Evolutionary conservation across 192 early-diverging fungal genomes (phyloP).

Genomic region (Linnemannia schmuckeri): DNA sequence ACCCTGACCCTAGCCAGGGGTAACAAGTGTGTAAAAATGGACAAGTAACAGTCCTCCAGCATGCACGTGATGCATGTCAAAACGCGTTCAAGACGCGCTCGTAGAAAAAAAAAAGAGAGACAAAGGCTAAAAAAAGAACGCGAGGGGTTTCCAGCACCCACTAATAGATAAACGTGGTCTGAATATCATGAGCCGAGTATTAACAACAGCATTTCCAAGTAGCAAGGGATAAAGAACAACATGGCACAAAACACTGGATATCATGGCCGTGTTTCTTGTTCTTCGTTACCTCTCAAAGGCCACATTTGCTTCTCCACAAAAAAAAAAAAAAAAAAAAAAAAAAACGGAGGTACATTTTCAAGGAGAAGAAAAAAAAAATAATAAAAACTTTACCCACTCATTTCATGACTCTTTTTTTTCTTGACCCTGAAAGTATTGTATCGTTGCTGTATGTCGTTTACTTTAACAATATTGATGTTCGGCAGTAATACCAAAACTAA

Average conservation of each 20-base stretch:
- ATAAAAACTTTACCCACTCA: too few species aligned
- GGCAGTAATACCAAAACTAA: neutral
- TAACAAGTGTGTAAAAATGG: too few species aligned
- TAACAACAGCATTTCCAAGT: neutral
- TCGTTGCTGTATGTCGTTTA: neutral
- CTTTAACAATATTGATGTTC: neutral
- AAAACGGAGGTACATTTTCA: neutral
- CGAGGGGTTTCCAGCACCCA: neutral
- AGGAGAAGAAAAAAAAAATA: neutral
- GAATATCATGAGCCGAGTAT: neutral
- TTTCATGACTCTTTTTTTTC: neutral
- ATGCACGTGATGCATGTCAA: neutral
- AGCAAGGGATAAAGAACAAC: neutral
- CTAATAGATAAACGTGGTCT: neutral
- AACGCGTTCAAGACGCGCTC: neutral
- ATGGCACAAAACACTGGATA: neutral
- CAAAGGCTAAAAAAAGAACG: neutral
- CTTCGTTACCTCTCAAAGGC: neutral
- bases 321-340: neutral
- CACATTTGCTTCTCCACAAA: neutral
- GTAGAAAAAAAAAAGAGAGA: neutral
- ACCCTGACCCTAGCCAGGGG: too few species aligned
- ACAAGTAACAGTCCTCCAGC: too few species aligned
- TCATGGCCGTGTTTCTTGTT: neutral
- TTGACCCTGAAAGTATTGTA: neutral